Percentiles rank a stretch among this genome's conserved stretches.
Conservation (phyloP, 192 early-diverging fungal species). For the Geranomyces variabilis region DNA sequence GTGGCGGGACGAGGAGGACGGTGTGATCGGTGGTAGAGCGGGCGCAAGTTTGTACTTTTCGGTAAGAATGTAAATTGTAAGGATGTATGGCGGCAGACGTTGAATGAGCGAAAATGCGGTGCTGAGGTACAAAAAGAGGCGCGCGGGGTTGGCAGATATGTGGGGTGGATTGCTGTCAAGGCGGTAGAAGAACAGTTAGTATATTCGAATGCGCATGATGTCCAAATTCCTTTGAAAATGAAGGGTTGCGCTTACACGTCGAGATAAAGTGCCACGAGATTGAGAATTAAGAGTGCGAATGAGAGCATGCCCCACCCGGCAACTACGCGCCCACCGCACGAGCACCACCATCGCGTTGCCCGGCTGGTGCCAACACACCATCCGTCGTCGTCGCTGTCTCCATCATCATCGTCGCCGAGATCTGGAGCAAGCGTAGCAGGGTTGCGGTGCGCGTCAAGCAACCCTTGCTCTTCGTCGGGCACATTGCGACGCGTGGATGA, state of each 20-base stretch:
- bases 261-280: conserved; percentile 14
- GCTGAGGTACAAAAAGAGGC: conserved; percentile 16
- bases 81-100: conserved; percentile 25
- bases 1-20: conserved; percentile 4
- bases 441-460: conserved; percentile 11
- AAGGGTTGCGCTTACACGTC: background rate
- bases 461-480: conserved; percentile 7
- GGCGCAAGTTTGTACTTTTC: background rate
- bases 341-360: background rate
- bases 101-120: conserved; percentile 16
- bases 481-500: background rate
- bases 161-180: background rate
- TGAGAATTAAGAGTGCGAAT: conserved; percentile 18
- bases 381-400: background rate
- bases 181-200: background rate
- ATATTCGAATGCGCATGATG: background rate
- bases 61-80: conserved; percentile 14
- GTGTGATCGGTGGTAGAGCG: background rate
- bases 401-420: background rate
- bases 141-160: background rate
- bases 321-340: conserved; percentile 8
- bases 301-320: conserved; percentile 17
- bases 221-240: too few relatives aligned
- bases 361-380: conserved; percentile 1
- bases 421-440: too few relatives aligned